Evolutionary conservation across 2,329 filamentous ascomycete species (phyloP), one percentile per base, ranked within the genome.

Genomic region (Verticillium nonalfalfae): DNA sequence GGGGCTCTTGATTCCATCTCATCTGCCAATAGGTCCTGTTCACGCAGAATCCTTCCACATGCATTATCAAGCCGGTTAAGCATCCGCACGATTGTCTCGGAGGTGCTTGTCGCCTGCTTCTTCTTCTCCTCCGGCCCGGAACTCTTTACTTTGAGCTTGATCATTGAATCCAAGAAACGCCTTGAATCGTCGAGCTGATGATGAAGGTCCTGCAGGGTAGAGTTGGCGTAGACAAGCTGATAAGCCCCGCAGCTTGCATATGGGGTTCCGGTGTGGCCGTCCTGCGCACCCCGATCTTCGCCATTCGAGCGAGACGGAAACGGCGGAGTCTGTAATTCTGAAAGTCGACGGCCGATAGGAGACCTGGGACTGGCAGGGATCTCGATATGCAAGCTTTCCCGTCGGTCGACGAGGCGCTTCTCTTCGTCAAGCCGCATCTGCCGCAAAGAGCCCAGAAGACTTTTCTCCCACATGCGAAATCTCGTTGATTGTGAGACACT

Each of bases 1-100:
- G 58, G 58, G 9, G 56, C 56, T 18, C 58, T 54, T 15, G 45
- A 34, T 18, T 35, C 34, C 40, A 59, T 59, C 45, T 59, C 58
- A n/a, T 18, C 15, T n/a, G 33, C 45, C 45, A 59, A 40, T 15
- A 59, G 58, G n/a, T 26, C 45, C 21, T 59, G 45, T 18, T 59
- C 58, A 40, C 15, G 15, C 33, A 18, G 10, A 15, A 54, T 31
- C 45, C 39, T 54, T 11, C 36, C 45, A 14, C 50, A 45, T 4
- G 45, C 40, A 40, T 26, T 54, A 3, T 18, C 58, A 11, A 59
- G 34, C n/a, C 58, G 31, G 4, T 14, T 10, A 2, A 59, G 58
- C 45, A 54, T 45, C 9, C 18, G 14, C 45, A 35, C n/a, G 18
- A 59, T 35, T 4, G 54, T 31, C n/a, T 34, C 26, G 7, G 54